phyloP scores from a whole-genome alignment of 164 flowering plant genomes.

The Aristolochia fimbriata region DNA sequence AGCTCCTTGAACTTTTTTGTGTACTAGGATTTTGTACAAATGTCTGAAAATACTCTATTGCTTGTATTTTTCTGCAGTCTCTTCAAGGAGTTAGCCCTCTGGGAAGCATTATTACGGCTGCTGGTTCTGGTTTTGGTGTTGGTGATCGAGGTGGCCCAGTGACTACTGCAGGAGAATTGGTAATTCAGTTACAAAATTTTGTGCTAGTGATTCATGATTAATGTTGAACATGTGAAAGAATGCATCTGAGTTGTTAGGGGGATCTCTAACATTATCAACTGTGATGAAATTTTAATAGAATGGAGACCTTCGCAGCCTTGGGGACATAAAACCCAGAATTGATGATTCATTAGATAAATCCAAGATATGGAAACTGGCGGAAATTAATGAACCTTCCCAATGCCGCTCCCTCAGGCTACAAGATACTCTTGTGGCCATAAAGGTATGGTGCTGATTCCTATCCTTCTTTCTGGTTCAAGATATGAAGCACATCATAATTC shows the following conservation, averaged over 20 bases:
- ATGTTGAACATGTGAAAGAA: not conserved
- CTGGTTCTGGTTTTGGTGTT: slow-evolving; percentile 5
- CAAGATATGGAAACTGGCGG: slow-evolving; percentile 74
- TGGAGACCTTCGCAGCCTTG: slow-evolving; percentile 54
- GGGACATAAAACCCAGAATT: slow-evolving; percentile 59
- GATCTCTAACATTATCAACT: not conserved
- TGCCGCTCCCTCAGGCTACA: slow-evolving; percentile 58
- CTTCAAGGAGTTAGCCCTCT: not conserved
- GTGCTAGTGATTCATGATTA: not conserved
- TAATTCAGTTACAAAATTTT: not conserved
- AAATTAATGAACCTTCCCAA: slow-evolving; percentile 55
- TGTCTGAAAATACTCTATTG: not conserved
- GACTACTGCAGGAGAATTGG: not conserved
- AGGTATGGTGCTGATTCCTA: slow-evolving; percentile 26
- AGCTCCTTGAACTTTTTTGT: not conserved
- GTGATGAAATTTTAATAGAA: slow-evolving; percentile 22
- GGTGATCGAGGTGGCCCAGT: slow-evolving; percentile 8
- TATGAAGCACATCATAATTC: too few species aligned
- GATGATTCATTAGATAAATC: slow-evolving; percentile 68
- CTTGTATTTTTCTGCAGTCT: slow-evolving; percentile 2
- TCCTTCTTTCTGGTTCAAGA: not conserved
- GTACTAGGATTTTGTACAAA: not conserved
- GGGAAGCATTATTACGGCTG: slow-evolving; percentile 4
- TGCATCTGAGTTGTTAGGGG: not conserved
- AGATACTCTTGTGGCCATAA: slow-evolving; percentile 39